Conservation (phyloP, 345 rosid genomes). For the Ricinus communis region DNA sequence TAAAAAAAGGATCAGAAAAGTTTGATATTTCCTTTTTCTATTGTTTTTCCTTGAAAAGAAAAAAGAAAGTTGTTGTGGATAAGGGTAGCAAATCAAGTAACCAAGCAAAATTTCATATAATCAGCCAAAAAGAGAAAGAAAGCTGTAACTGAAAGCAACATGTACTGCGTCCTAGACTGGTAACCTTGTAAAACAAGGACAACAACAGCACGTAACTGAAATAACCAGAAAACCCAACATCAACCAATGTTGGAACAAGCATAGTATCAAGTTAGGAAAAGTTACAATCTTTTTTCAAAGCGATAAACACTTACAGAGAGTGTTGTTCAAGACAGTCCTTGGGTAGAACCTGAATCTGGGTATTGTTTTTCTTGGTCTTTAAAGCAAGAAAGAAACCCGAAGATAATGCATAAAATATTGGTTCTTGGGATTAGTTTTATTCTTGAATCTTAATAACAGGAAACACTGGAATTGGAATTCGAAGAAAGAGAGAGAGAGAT, state of each 20-base stretch:
- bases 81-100: neutral
- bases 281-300: neutral
- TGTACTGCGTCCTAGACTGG: neutral
- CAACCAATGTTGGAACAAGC: neutral
- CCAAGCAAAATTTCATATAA: constrained; percentile 1
- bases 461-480: neutral
- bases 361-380: neutral
- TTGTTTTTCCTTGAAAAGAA: too few species aligned
- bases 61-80: neutral
- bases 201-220: neutral
- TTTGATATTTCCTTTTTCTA: too few species aligned
- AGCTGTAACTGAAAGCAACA: constrained; percentile 5
- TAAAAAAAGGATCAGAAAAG: neutral
- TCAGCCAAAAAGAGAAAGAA: constrained; percentile 2
- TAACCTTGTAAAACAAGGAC: neutral
- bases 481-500: neutral
- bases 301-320: constrained; percentile 1
- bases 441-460: too few species aligned
- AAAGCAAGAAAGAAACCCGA: neutral
- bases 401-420: neutral
- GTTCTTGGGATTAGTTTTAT: too few species aligned
- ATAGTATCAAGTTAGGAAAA: neutral
- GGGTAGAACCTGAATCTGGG: constrained; percentile 10
- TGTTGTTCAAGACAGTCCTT: neutral
- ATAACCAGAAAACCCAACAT: neutral